A percentile compares a stretch with the other conserved stretches of the same genome.
Evolutionary conservation across 2,329 filamentous ascomycete genomes (phyloP).

Genomic region (Coniochaeta hoffmannii): DNA sequence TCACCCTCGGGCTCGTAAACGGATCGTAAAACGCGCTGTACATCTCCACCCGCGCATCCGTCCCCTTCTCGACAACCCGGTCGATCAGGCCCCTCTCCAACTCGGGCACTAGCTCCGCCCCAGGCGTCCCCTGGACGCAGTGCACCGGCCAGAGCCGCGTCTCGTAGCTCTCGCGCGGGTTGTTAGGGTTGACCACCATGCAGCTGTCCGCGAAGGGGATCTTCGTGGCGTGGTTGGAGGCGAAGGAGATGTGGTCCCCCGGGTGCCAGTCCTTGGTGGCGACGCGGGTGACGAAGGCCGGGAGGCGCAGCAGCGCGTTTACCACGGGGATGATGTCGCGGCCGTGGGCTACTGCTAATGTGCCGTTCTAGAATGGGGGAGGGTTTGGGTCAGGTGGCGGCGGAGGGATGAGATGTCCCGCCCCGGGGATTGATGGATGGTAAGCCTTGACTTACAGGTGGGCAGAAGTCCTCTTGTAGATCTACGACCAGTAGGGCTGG

Average conservation of each 20-base stretch:
- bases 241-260: constrained; percentile 77
- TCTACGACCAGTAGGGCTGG: constrained; percentile 68
- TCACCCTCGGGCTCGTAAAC: constrained; percentile 54
- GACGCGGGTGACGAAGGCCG: constrained; percentile 65
- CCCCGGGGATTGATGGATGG: neutral
- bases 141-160: constrained; percentile 83
- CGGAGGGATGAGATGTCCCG: neutral
- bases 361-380: constrained; percentile 63
- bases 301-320: constrained; percentile 65
- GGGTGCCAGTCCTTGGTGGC: constrained; percentile 96
- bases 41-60: constrained; percentile 72
- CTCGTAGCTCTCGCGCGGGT: constrained; percentile 53
- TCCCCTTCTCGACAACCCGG: constrained; percentile 69
- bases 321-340: constrained; percentile 62
- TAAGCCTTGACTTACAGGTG: constrained; percentile 73
- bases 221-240: constrained; percentile 64
- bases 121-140: constrained; percentile 69
- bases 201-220: constrained; percentile 59
- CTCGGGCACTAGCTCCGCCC: constrained; percentile 67
- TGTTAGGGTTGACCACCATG: constrained; percentile 59
- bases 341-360: constrained; percentile 73
- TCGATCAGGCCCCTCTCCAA: constrained; percentile 58
- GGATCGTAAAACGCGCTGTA: constrained; percentile 87
- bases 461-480: constrained; percentile 92
- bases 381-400: constrained; percentile 7